Base-by-base conservation (phyloP, 2,329 filamentous ascomycete species). In the Fusarium setosum region DNA sequence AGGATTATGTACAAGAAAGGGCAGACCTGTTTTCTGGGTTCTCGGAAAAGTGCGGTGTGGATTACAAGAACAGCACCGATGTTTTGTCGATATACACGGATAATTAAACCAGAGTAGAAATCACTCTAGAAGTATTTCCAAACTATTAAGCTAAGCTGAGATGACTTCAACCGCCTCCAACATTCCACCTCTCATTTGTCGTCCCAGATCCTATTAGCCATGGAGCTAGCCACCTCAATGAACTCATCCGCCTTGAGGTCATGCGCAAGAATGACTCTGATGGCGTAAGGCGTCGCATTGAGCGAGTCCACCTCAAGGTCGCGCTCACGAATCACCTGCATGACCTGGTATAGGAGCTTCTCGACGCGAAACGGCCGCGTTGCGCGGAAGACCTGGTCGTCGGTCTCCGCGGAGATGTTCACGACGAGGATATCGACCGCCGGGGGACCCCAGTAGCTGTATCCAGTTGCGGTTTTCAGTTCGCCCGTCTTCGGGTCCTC, bases 61-160 rank as follows among this genome's bases (percentile, higher is more conserved):
- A 70, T 15, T 71, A 71, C 18, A 42, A 66, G 18, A 71, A 71
- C 50, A 66, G 55, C 5, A 71, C 68, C 6, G 66, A 71, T 26
- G 54, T 51, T 6, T 6, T 71, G 40, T 70, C 68, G n/a, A 71
- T 71, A 21, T 71, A 71, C 38, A 29, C 40, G 7, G 37, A 67
- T 38, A 15, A 60, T 6, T 13, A 15, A 34, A 56, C 17, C 23
- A 45, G 6, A 23, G 26, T 29, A 29, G 26, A 29, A 29, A 29
- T 29, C n/a, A 29, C 4, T 29, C 26, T 6, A 29, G 9, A 29
- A 1, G n/a, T n/a, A n/a, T 29, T 3, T 29, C 26, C 12, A 29
- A 12, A 8, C 26, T 7, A 29, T 9, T 29, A 29, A 29, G 6
- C 3, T 29, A 41, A 24, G 11, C 1, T n/a, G n/a, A n/a, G n/a